Evolutionary conservation across 2,329 filamentous ascomycete species (phyloP).

Genomic region (Cadophora gregata): DNA sequence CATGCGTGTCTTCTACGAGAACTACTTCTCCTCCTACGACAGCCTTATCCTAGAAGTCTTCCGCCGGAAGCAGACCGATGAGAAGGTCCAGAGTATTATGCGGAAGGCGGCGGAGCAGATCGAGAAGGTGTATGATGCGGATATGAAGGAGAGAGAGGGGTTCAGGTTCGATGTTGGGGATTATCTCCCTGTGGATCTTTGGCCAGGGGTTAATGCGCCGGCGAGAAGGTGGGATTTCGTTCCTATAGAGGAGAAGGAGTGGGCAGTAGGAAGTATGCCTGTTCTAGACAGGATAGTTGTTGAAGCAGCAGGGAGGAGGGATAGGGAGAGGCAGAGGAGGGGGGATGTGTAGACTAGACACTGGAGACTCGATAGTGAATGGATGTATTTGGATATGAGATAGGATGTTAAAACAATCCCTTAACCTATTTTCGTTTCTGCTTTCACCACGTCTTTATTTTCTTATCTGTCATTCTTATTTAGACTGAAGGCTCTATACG

Average conservation of each 20-base stretch:
- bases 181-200: slow-evolving; percentile 85
- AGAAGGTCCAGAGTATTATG: slow-evolving; percentile 75
- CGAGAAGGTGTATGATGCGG: slow-evolving; percentile 74
- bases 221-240: slow-evolving; percentile 41
- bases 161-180: slow-evolving; percentile 87
- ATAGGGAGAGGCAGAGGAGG: slow-evolving; percentile 34
- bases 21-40: slow-evolving; percentile 84
- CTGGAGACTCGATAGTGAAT: background rate
- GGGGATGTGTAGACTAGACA: slow-evolving; percentile 3
- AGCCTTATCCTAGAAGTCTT: slow-evolving; percentile 84
- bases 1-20: slow-evolving; percentile 83
- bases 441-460: too few relatives aligned
- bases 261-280: slow-evolving; percentile 32
- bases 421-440: too few relatives aligned
- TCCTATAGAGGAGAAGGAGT: slow-evolving; percentile 28
- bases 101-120: slow-evolving; percentile 79
- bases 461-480: too few relatives aligned
- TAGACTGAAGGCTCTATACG: too few relatives aligned
- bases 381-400: too few relatives aligned
- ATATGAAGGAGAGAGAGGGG: slow-evolving; percentile 73
- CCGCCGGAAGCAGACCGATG: slow-evolving; percentile 73
- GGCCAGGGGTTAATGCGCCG: slow-evolving; percentile 72
- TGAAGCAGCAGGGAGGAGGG: slow-evolving; percentile 38
- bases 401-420: too few relatives aligned
- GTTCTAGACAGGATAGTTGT: slow-evolving; percentile 36